These are phyloP conservation scores for Colletotrichum musae DNA, from an alignment of 2,329 filamentous ascomycete genomes.

Conservation along the genomic window DNA sequence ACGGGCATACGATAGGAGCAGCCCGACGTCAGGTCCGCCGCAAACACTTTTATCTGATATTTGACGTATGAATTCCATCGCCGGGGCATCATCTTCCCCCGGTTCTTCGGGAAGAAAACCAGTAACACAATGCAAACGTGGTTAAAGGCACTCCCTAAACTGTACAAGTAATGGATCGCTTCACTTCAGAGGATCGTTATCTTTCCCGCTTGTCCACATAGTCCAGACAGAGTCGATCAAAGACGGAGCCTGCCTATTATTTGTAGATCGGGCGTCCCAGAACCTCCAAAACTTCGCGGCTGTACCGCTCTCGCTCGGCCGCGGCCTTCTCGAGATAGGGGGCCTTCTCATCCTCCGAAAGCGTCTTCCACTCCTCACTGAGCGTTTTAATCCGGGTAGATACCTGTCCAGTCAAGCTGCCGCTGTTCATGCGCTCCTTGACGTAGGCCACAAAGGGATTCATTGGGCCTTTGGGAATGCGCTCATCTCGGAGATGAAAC, in stretches of 20 bases:
- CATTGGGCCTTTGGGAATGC: slow-evolving; percentile 58
- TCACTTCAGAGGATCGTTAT: no score
- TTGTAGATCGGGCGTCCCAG: slow-evolving; percentile 40
- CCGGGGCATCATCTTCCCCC: background rate
- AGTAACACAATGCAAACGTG: background rate
- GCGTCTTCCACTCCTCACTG: slow-evolving; percentile 57
- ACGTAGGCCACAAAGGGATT: slow-evolving; percentile 55
- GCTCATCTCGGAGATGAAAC: slow-evolving; percentile 60
- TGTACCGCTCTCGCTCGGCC: slow-evolving; percentile 49
- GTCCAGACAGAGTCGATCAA: no score
- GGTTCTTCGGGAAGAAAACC: background rate
- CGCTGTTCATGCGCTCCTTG: slow-evolving; percentile 54
- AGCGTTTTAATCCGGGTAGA: slow-evolving; percentile 46
- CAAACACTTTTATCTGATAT: background rate
- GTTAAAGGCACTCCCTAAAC: background rate
- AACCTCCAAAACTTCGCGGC: slow-evolving; percentile 46
- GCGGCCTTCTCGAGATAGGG: slow-evolving; percentile 53
- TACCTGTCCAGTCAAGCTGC: slow-evolving; percentile 42
- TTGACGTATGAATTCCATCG: slow-evolving; percentile 28
- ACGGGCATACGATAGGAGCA: slow-evolving; percentile 2
- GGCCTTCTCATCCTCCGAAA: slow-evolving; percentile 59
- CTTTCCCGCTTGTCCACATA: no score
- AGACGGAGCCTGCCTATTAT: no score
- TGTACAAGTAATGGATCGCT: background rate
- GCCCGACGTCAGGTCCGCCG: background rate